Evolutionary conservation across 73 alveolate genomes (phyloP).

Genomic region (Paramecium sexaurelia): DNA sequence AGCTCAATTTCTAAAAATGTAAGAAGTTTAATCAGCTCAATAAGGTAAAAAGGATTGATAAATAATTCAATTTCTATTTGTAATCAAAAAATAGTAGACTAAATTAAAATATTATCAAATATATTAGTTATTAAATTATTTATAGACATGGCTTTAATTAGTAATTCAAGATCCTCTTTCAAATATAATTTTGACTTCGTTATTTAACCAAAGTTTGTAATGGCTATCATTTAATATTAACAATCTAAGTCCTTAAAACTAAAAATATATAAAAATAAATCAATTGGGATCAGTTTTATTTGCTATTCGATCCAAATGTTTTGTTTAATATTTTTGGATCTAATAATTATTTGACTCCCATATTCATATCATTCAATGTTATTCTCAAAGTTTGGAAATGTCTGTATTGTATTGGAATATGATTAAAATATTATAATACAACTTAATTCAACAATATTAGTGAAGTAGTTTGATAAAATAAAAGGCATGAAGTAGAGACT

Average conservation of each 20-base stretch:
- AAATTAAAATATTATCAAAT: too few species aligned
- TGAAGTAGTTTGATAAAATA: too few species aligned
- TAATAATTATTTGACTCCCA: constrained; percentile 46
- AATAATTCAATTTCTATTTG: not conserved
- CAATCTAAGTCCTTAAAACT: not conserved
- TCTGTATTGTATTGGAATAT: too few species aligned
- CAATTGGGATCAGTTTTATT: constrained; percentile 40
- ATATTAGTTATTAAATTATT: constrained; percentile 46
- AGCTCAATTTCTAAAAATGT: not conserved
- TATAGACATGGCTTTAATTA: constrained; percentile 6
- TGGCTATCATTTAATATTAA: not conserved
- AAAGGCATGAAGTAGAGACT: too few species aligned
- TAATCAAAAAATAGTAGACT: not conserved
- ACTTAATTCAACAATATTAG: too few species aligned
- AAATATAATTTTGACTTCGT: constrained; percentile 30
- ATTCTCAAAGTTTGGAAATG: constrained; percentile 21
- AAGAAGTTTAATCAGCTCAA: not conserved
- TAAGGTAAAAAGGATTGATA: not conserved
- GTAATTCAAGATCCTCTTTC: not conserved
- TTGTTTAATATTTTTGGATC: constrained; percentile 30
- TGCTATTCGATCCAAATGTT: constrained; percentile 40
- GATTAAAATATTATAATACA: too few species aligned
- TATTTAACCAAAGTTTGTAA: not conserved
- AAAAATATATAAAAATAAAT: constrained; percentile 38
- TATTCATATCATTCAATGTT: constrained; percentile 56